phyloP scores from a whole-genome alignment of 1,284 basidiomycete genomes.

The Pseudozyma pruni region DNA sequence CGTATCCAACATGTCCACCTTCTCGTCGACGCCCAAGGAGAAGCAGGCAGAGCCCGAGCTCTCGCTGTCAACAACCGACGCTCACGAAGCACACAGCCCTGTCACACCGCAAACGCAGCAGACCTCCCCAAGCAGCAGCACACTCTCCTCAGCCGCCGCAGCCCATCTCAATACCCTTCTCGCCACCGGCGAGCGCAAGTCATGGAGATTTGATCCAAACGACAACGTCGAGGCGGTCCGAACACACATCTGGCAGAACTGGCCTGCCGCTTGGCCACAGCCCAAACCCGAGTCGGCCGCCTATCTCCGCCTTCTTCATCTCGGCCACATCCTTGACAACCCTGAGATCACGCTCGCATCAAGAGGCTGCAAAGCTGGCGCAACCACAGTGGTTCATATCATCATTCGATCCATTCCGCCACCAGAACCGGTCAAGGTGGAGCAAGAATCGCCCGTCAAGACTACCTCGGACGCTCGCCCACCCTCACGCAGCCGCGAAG shows the following conservation, averaged over 20 bases:
- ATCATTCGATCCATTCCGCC: constrained; percentile 29
- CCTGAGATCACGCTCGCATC: constrained; percentile 30
- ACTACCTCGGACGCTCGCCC: not conserved
- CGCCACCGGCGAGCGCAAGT: constrained; percentile 27
- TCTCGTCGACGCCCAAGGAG: constrained; percentile 14
- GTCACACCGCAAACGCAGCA: not conserved
- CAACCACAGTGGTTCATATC: constrained; percentile 38
- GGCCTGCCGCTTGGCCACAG: constrained; percentile 40
- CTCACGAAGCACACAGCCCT: constrained; percentile 1
- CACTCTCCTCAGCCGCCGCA: constrained; percentile 10
- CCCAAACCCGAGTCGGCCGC: constrained; percentile 32
- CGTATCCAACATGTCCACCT: constrained; percentile 17
- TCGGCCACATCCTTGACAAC: constrained; percentile 42
- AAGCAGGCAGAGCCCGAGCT: constrained; percentile 5
- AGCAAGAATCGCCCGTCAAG: constrained; percentile 27
- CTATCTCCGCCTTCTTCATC: constrained; percentile 33
- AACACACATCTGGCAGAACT: constrained; percentile 28
- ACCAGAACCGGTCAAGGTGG: constrained; percentile 28
- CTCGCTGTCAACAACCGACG: constrained; percentile 12
- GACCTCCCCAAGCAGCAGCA: not conserved
- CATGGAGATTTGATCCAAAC: constrained; percentile 32
- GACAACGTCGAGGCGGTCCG: constrained; percentile 18
- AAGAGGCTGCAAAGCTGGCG: constrained; percentile 29
- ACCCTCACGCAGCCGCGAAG: constrained; percentile 1
- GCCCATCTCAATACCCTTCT: constrained; percentile 41